Evolutionary conservation across 2,329 filamentous ascomycete species (phyloP), one percentile per base, ranked within the genome.

Genomic region (Fusarium solani-melongenae): DNA sequence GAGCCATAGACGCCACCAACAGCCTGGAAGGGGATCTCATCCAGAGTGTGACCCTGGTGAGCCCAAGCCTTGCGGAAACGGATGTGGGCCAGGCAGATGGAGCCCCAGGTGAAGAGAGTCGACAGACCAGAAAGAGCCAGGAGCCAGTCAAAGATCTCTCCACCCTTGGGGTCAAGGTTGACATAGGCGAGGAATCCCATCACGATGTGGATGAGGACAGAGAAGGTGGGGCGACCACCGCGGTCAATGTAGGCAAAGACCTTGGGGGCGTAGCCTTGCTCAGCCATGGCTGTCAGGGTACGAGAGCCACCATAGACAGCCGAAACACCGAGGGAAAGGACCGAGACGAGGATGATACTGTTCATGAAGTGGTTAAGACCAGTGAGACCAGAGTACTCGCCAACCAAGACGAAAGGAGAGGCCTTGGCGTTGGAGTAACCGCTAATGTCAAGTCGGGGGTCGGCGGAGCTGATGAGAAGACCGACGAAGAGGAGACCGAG

Each of bases 21-120:
- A 14, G 90, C 89, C 58, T 82, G 81, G 84, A 91, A 94, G 1
- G 91, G 89, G n/a, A 94, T 87, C 81, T 93, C 91, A 60, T 92
- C 89, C 9, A 92, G 79, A 12, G 84, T 87, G 80, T 89, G 90
- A 41, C 90, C 90, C 69, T 92, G 87, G 34, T 83, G 80, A 24
- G 75, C 75, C 91, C 91, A 92, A 2, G 90, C 91, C 29, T 80
- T 77, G 44, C 91, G 90, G 86, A 92, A 92, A 39, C 91, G 90
- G 78, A 92, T 91, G 77, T 92, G 91, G 1, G 76, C 76, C 27
- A 91, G 80, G 79, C 90, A 92, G 75, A 93, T 90, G 55, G 88
- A 90, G 31, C 86, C 89, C 90, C 91, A 93, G 27, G 90, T 89
- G 80, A 92, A 92, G 66, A 92, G 86, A 38, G 89, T 87, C 12